These are phyloP conservation scores for Falciphora oryzae DNA, from an alignment of 2,329 filamentous ascomycete genomes.

Conservation along the genomic window DNA sequence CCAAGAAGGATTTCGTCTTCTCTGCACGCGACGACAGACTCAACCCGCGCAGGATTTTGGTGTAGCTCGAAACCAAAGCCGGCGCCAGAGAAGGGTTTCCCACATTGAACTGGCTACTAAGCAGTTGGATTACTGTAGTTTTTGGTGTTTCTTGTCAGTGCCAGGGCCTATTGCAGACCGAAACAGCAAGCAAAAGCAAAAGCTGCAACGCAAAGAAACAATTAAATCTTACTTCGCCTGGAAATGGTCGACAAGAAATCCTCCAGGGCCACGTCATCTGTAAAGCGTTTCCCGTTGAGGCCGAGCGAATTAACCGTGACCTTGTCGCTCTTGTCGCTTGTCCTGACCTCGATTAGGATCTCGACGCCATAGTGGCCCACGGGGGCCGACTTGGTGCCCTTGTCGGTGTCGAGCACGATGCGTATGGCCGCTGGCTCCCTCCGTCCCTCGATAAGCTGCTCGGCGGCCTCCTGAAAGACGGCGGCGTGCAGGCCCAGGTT, in stretches of 20 bases:
- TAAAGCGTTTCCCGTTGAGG: conserved; percentile 63
- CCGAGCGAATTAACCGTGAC: conserved; percentile 51
- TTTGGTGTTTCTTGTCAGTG: conserved; percentile 25
- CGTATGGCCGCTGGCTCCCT: conserved; percentile 64
- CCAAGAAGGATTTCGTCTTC: conserved; percentile 63
- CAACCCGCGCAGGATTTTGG: conserved; percentile 68
- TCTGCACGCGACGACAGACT: conserved; percentile 56
- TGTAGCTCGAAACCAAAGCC: conserved; percentile 70
- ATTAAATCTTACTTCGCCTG: conserved; percentile 56
- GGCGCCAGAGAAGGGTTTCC: conserved; percentile 59
- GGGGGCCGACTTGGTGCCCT: conserved; percentile 59
- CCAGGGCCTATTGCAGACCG: background rate
- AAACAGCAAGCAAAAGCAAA: background rate
- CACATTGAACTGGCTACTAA: conserved; percentile 64
- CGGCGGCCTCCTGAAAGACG: conserved; percentile 64
- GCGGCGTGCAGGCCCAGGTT: conserved; percentile 58
- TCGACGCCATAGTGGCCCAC: conserved; percentile 66
- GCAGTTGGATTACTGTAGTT: conserved; percentile 59
- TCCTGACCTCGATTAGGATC: conserved; percentile 59
- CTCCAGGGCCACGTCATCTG: conserved; percentile 65
- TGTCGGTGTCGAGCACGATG: conserved; percentile 66
- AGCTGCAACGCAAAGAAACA: background rate
- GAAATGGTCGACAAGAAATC: conserved; percentile 71
- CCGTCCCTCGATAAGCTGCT: conserved; percentile 56
- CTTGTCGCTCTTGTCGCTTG: conserved; percentile 39